These are phyloP conservation scores for Cytauxzoon felis DNA, from an alignment of 169 alveolate species.

Conservation along the genomic window DNA sequence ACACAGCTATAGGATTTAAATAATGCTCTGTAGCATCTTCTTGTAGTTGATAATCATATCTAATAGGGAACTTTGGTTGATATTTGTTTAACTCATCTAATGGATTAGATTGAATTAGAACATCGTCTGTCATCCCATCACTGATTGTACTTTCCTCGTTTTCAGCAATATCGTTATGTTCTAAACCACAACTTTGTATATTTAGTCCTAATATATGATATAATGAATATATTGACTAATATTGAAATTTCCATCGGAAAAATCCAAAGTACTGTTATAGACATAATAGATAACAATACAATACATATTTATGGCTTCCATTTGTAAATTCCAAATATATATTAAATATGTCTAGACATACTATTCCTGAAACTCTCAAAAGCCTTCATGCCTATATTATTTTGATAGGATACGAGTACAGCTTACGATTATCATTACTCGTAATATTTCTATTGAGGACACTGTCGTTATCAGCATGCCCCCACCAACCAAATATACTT, in stretches of 20 bases:
- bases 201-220: no score
- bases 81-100: conserved; percentile 4
- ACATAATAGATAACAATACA: no score
- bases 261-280: no score
- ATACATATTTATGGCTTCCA: neutral
- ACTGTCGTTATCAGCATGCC: conserved; percentile 48
- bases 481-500: conserved; percentile 54
- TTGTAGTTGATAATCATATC: conserved; percentile 62
- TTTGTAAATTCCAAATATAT: neutral
- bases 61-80: conserved; percentile 2
- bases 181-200: no score
- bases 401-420: neutral
- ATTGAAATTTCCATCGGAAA: no score
- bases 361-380: conserved; percentile 1
- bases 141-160: no score
- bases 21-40: conserved; percentile 83
- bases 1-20: conserved; percentile 76
- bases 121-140: conserved; percentile 12
- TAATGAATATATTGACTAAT: no score
- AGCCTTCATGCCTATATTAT: neutral
- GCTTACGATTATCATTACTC: conserved; percentile 20
- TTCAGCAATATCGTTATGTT: no score
- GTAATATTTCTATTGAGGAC: conserved; percentile 54
- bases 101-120: neutral
- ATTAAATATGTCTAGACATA: neutral